Base-by-base conservation (phyloP, 106 monocot genomes). In the Platanthera guangdongensis region DNA sequence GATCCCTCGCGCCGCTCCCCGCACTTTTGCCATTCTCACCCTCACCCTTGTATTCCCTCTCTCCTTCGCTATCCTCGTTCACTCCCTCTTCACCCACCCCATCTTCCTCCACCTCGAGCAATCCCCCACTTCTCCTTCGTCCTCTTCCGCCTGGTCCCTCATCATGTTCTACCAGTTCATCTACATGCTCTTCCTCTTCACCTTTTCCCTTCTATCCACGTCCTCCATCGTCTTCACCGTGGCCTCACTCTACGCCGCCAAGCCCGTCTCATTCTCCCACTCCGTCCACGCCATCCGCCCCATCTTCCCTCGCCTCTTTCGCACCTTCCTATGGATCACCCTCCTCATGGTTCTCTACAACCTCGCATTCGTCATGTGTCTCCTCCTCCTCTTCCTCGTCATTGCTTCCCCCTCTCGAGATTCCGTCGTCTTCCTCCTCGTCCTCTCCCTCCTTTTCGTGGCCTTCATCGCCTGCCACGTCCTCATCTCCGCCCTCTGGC, bases 401-500 rank as follows among this genome's bases (percentile, higher is more conserved):
- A n/a, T 86, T 59, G 0, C 73, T 48, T 28, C 52, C 71, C 51
- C 19, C 21, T 59, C 63, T 39, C 45, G 55, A 45, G 25, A 47
- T 32, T 78, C 81, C 21, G 13, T 75, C 15, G 15, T 51, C n/a
- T 83, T 80, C 50, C 4, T 88, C 47, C 30, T 88, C 22, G 14
- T 75, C 64, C 74, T 84, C n/a, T 8, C 76, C 57, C 15, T 82
- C 9, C 39, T 86, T 57, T 4, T 83, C 46, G 9, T 80, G 52
- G 77, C 60, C 28, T 90, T 90, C 83, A 82, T 90, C 65, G 84
- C 49, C 30, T 86, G 55, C 55, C 88, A 86, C 53, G 88, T 90
- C 74, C 85, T 84, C 82, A 91, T 95, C 76, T 79, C 89, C 30
- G 91, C 86, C 2, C 57, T 85, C 16, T 95, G 94, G 94, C 94